Conservation (phyloP, 2,329 filamentous ascomycete species). For the Dryadomyces quercus-mongolicae region DNA sequence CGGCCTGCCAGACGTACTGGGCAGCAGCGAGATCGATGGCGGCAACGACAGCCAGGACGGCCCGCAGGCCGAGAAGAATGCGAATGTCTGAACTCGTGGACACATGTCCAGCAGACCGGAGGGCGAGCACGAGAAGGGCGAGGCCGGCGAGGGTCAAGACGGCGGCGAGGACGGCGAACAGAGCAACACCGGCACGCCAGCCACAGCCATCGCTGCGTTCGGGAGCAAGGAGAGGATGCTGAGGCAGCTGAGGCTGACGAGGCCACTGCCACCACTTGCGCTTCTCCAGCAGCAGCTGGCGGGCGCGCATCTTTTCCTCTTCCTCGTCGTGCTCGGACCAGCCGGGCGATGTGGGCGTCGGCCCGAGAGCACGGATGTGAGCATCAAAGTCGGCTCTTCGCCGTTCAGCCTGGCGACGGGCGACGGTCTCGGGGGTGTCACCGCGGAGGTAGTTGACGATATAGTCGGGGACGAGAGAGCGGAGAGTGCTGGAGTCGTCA, state of each 20-base stretch:
- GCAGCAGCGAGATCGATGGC: constrained; percentile 33
- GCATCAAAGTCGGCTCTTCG: constrained; percentile 1
- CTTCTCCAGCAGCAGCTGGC: not conserved
- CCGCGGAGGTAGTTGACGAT: constrained; percentile 42
- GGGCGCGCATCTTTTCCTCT: not conserved
- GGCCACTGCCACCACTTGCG: not conserved
- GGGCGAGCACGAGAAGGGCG: not conserved
- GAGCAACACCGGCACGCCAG: constrained; percentile 30
- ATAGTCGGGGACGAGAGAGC: constrained; percentile 41
- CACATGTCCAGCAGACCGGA: constrained; percentile 19
- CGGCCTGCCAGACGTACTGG: constrained; percentile 42
- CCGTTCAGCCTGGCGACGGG: constrained; percentile 28
- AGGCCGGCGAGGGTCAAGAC: not conserved
- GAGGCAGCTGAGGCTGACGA: not conserved
- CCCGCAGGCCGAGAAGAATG: constrained; percentile 23
- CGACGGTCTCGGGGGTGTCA: constrained; percentile 41
- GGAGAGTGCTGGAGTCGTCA: constrained; percentile 12
- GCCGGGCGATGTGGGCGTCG: not conserved
- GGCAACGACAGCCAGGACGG: constrained; percentile 29
- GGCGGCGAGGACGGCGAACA: not conserved
- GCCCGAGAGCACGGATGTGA: not conserved
- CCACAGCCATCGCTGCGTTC: constrained; percentile 15
- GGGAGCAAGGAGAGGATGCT: not conserved
- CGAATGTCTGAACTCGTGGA: constrained; percentile 7
- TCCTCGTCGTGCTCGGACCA: not conserved